Base-by-base conservation (phyloP, 768 basidiomycete genomes). In the Tulasnella sp. region DNA sequence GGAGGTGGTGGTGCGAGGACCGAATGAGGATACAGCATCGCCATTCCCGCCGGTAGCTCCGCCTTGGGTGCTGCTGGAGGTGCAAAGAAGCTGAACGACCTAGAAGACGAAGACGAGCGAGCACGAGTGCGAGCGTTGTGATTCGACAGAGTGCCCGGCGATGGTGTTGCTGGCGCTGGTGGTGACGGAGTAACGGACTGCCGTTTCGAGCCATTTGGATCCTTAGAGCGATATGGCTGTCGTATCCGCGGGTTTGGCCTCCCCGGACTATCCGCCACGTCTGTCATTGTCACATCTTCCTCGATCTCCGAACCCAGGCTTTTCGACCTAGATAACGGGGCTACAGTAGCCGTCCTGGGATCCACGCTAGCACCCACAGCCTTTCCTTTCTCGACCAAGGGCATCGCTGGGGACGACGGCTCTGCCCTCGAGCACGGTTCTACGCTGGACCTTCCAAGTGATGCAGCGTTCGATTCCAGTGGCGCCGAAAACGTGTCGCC, bases 1-100 rank as follows among this genome's bases (percentile, higher is more conserved):
- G 55, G 55, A 43, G 55, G 55, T 19, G 55, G 55, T n/a, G 44
- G 55, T 17, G 55, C 55, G 23, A 56, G 43, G 17, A 29, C 41
- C n/a, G 42, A 41, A 7, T 53, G 52, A 13, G 38, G 27, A 43
- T 56, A 56, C 15, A 38, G 34, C 34, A 38, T 38, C 34, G 55
- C 24, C 44, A 38, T 42, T 47, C 27, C 24, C 27, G 19, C 41
- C 23, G 55, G 55, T 38, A 44, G 44, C 34, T 56, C 55, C 19
- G 32, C 42, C 34, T 38, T 38, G 34, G 34, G 34, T 38, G 34
- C 34, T 3, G 51, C 10, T 13, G 24, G 41, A 15, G 55, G 55
- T 1, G 38, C 55, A 26, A 56, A 56, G 27, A 56, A 56, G 27
- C 41, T 56, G 5, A 23, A 47, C 11, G 29, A 29, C 21, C 55